These are phyloP conservation scores for Aureobasidium zeae DNA, from an alignment of 2,329 filamentous ascomycete genomes.

Conservation along the genomic window DNA sequence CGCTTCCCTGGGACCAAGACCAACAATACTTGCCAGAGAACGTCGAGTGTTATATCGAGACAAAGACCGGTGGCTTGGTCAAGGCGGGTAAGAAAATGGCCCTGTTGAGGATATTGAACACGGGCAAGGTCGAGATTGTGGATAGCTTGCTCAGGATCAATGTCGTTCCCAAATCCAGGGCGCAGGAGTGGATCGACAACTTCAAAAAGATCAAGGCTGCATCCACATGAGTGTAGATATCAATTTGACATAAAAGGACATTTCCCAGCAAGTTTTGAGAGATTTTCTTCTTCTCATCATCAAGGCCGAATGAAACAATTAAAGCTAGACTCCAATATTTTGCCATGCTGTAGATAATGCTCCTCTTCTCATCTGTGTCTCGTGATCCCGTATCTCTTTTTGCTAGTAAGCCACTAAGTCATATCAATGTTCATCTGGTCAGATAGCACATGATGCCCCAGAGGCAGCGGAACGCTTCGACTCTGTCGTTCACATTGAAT, in stretches of 20 bases:
- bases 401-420: too few relatives aligned
- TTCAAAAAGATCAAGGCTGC: constrained; percentile 52
- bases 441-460: constrained; percentile 52
- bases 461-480: constrained; percentile 47
- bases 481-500: constrained; percentile 44
- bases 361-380: too few relatives aligned
- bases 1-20: constrained; percentile 72
- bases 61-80: constrained; percentile 64
- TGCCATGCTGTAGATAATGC: too few relatives aligned
- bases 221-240: too few relatives aligned
- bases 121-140: constrained; percentile 74
- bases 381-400: too few relatives aligned
- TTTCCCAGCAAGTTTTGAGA: too few relatives aligned
- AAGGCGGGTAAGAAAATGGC: constrained; percentile 82
- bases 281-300: too few relatives aligned
- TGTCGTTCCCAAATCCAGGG: constrained; percentile 64
- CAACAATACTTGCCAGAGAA: constrained; percentile 54
- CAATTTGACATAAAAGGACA: too few relatives aligned
- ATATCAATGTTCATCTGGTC: constrained; percentile 23
- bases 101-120: constrained; percentile 62
- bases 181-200: constrained; percentile 68
- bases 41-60: constrained; percentile 89
- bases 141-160: constrained; percentile 78
- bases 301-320: too few relatives aligned
- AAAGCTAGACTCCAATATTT: too few relatives aligned